Evolutionary conservation across 2,329 filamentous ascomycete genomes (phyloP), one percentile per base, ranked within the genome.

Genomic region (Colletotrichum spinosum): DNA sequence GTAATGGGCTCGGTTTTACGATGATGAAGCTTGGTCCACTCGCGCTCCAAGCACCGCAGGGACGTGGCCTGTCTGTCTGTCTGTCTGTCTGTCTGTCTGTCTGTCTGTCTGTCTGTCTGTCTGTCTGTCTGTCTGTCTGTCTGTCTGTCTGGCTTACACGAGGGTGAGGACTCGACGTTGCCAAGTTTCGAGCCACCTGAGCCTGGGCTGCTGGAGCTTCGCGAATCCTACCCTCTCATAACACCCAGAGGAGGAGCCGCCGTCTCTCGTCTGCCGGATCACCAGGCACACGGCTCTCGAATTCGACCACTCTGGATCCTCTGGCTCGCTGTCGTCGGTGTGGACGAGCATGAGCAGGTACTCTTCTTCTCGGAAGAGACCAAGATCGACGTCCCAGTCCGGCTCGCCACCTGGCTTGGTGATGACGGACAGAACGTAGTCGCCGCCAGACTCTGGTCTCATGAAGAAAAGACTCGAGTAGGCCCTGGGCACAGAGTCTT

Each of bases 141-240:
- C 44, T 46, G n/a, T n/a, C n/a, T 25, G n/a, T 46, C 15, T 8
- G 10, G 15, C 11, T 17, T 42, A 61, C 4, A 42, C 45, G 1
- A 57, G 45, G 2, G 37, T 62, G 2, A 63, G 8, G 17, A 63
- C 15, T 3, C 48, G 17, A 17, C 34, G 25, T 1, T 38, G 38
- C 61, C 61, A 65, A 10, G 57, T 60, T 3, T 46, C 13, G 4
- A 51, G 35, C 17, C 17, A 60, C 6, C 13, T 39, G 1, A 55
- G 11, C 17, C 13, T 55, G n/a, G 39, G 45, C 11, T 25, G 37
- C 1, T 55, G 4, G 2, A 38, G 6, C 12, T 35, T 12, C n/a
- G 17, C 51, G 4, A 51, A 42, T 1, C 51, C 57, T 0, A 41
- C 17, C 37, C 39, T 52, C 25, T 48, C 57, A 3, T 65, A 51